Evolutionary conservation across 306 rosid species (phyloP).

Genomic region (Quercus parvula): DNA sequence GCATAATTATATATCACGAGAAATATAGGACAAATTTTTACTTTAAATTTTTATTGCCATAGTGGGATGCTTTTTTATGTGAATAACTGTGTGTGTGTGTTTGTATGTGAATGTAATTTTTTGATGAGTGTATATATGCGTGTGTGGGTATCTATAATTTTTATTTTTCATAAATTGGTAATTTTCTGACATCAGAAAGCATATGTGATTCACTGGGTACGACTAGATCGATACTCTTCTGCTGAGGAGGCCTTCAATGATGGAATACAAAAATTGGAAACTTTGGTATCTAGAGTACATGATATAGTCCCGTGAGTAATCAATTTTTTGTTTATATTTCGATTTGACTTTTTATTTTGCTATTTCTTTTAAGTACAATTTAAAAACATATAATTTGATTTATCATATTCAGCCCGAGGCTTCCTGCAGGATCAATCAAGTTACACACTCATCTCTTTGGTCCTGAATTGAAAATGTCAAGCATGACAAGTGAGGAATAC

Average conservation of each 20-base stretch:
- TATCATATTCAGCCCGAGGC: slow-evolving; percentile 78
- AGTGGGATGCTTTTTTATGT: not conserved
- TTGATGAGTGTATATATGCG: no score
- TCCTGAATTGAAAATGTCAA: slow-evolving; percentile 67
- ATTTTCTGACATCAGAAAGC: slow-evolving; percentile 62
- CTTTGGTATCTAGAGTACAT: slow-evolving; percentile 71
- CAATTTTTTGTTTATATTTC: slow-evolving; percentile 7
- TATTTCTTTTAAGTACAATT: slow-evolving; percentile 7
- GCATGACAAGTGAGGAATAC: slow-evolving; percentile 79
- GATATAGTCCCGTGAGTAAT: slow-evolving; percentile 73
- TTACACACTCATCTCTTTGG: slow-evolving; percentile 64
- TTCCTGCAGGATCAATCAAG: slow-evolving; percentile 82
- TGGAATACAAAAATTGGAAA: slow-evolving; percentile 56
- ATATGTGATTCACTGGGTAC: slow-evolving; percentile 86
- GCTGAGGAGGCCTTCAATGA: slow-evolving; percentile 67
- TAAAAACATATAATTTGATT: slow-evolving; percentile 17
- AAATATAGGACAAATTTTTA: not conserved
- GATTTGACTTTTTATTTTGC: not conserved
- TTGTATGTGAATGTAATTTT: not conserved
- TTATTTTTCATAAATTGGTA: not conserved
- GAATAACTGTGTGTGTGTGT: no score
- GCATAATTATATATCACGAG: not conserved
- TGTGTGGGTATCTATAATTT: no score
- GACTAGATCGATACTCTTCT: slow-evolving; percentile 68
- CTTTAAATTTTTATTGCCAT: not conserved